Evolutionary conservation across 176 grass and related monocot genomes (phyloP).

Genomic region (Aegilops bicornis): DNA sequence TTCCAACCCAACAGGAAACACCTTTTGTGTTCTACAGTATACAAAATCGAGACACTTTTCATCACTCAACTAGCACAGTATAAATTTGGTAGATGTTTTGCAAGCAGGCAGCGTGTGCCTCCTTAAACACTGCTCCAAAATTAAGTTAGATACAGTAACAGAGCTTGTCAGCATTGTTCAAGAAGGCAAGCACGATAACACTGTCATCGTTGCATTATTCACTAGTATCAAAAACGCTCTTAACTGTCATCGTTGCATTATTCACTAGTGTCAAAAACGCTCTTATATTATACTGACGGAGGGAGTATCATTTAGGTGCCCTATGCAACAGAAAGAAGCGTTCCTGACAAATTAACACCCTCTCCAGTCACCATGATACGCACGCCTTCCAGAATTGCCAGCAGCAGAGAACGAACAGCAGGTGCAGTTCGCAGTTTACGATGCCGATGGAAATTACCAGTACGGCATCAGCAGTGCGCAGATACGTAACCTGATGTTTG

Average conservation of each 20-base stretch:
- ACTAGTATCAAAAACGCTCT: no score
- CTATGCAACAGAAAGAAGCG: slow-evolving; percentile 30
- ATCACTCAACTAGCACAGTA: no score
- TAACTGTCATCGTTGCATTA: no score
- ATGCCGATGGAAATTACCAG: slow-evolving; percentile 5
- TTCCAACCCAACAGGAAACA: no score
- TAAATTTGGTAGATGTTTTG: neutral
- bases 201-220: neutral
- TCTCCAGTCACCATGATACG: neutral
- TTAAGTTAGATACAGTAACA: slow-evolving; percentile 54
- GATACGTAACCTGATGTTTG: neutral
- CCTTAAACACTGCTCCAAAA: slow-evolving; percentile 58
- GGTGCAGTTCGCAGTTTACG: neutral
- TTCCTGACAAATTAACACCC: neutral
- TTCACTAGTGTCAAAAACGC: no score
- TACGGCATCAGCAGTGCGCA: neutral
- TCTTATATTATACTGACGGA: no score
- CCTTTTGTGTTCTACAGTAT: no score
- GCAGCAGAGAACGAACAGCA: neutral
- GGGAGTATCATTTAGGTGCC: neutral
- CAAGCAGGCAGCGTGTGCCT: slow-evolving; percentile 64
- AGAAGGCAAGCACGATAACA: slow-evolving; percentile 78
- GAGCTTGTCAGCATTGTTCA: slow-evolving; percentile 65
- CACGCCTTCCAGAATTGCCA: neutral
- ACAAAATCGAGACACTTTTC: no score